Percentiles rank a stretch among this genome's conserved stretches.
phyloP scores from a whole-genome alignment of 345 rosid genomes.

The Linum tenue region DNA sequence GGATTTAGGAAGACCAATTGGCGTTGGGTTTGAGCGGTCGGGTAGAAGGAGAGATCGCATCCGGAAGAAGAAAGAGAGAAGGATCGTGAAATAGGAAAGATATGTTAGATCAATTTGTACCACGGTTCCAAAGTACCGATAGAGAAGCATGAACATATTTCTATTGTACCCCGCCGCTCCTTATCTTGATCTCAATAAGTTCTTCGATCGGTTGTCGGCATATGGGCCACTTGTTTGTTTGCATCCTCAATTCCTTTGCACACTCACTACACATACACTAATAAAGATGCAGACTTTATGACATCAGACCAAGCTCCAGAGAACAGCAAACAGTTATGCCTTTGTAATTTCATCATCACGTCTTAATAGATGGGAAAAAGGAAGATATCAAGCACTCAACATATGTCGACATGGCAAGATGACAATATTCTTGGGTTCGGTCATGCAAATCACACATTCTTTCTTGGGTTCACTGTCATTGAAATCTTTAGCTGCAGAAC shows the following conservation, averaged over 20 bases:
- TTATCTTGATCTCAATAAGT: conserved; percentile 76
- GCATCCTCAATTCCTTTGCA: conserved; percentile 69
- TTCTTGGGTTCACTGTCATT: conserved; percentile 51
- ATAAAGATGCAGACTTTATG: neutral
- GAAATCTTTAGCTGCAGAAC: conserved; percentile 40
- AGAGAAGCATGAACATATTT: neutral
- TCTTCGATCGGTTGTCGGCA: conserved; percentile 74
- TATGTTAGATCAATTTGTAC: neutral
- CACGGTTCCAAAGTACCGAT: neutral
- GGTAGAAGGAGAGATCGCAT: too few species aligned
- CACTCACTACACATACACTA: conserved; percentile 33
- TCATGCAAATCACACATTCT: conserved; percentile 93
- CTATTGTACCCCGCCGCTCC: conserved; percentile 1
- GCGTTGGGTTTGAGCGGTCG: too few species aligned
- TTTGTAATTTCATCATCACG: too few species aligned
- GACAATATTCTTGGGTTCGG: conserved; percentile 80
- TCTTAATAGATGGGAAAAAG: conserved; percentile 3
- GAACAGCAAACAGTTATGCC: too few species aligned
- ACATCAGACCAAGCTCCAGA: neutral
- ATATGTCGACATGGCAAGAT: conserved; percentile 84
- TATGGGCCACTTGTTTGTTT: conserved; percentile 80
- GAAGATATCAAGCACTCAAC: conserved; percentile 36
- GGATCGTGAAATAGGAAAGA: neutral
- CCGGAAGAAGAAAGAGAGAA: too few species aligned
- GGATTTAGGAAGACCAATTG: too few species aligned